Base-by-base conservation (phyloP, 257 asterid species). In the Solanum virginianum region DNA sequence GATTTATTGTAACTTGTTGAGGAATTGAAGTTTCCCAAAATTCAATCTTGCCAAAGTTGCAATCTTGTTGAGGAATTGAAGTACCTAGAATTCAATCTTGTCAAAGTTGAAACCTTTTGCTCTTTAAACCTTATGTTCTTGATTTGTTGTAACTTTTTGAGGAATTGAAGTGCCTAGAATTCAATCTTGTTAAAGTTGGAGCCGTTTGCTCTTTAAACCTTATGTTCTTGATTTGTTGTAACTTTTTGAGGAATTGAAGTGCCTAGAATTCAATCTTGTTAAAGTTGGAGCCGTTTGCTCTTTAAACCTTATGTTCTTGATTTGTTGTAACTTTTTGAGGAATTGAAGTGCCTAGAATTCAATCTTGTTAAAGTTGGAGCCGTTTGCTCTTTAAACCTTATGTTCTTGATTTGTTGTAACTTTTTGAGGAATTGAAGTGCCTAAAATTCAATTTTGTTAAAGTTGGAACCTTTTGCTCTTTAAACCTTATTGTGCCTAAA, bases 251-350 rank as follows among this genome's bases (percentile, higher is more conserved):
- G 18, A 82, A 77, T 69, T 85, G 60, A 18, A 55, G 53, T 17
- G 3, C 80, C 49, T 84, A 84, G 84, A 85, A 47, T 89, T 85
- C 85, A 88, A 72, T 86, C 90, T 87, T 82, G 87, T 77, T 66
- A 43, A 54, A 59, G 77, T 36, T 69, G 4, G 1, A 14, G 14
- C 29, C 72, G 12, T 63, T 63, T 63, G 70, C 10, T 12, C 13
- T 63, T 63, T 63, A 12, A 24, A 12, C 41, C 10, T 11, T 39
- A 63, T 7, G n/a, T 29, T 59, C 66, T 69, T 36, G 77, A 81
- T 49, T 85, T 77, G 29, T 26, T 26, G 29, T 1, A 26, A 26
- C 29, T 26, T 26, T 26, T 29, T 29, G 29, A 17, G 29, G 29
- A 29, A 29, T 2, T 29, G 32, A 29, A 29, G 0, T 29, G 3